These are phyloP conservation scores for Isabelozyma gotoi DNA, from an alignment of 805 yeast species.

Conservation along the genomic window DNA sequence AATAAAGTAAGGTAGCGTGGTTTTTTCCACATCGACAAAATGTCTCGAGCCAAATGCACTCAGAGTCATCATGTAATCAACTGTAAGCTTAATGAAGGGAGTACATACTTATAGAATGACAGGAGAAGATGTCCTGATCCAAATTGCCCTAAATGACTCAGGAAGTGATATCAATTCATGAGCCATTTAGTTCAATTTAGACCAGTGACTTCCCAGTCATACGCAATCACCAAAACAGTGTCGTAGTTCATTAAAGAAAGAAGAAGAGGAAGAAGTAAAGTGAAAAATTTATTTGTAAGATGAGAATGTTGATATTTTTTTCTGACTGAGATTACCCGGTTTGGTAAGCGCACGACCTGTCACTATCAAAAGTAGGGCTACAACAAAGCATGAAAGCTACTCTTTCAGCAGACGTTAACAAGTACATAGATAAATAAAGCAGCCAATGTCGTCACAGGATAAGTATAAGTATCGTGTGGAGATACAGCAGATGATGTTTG, in stretches of 20 bases:
- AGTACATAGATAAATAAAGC: too few relatives aligned
- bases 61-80: constrained; percentile 72
- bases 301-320: background rate
- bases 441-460: constrained; percentile 15
- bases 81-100: background rate
- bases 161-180: background rate
- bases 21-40: constrained; percentile 96
- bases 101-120: background rate
- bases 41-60: constrained; percentile 99
- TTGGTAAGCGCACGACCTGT: background rate
- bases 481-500: constrained; percentile 99
- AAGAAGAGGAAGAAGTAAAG: background rate
- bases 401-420: background rate
- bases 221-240: too few relatives aligned
- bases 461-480: constrained; percentile 83
- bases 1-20: constrained; percentile 88
- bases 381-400: too few relatives aligned
- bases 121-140: background rate
- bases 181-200: background rate
- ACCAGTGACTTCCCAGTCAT: background rate
- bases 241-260: too few relatives aligned
- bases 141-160: background rate
- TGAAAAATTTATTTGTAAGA: background rate
- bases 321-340: background rate
- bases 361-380: background rate